Base-by-base conservation (phyloP, 2,329 filamentous ascomycete genomes). In the Exophiala xenobiotica region DNA sequence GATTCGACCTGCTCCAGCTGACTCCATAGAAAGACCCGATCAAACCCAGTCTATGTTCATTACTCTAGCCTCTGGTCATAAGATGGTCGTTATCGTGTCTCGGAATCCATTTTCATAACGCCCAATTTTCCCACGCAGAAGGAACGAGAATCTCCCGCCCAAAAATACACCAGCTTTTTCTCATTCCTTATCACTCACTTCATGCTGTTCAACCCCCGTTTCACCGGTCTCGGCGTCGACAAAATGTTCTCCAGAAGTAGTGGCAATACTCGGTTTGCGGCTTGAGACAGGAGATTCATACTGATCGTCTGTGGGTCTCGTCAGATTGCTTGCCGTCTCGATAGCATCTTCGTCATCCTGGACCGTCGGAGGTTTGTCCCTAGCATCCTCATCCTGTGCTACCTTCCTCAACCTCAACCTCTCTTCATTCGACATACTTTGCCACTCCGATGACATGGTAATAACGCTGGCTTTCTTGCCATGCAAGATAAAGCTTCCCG, bases 391-490 rank as follows among this genome's bases (percentile, higher is more conserved):
- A 1, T 44, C 49, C 14, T 42, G 22, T 24, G 31, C 48, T n/a
- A 33, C 51, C 26, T 73, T 87, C 48, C 84, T 79, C 42, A 85
- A 74, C 51, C 83, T 81, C 35, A 89, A 72, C 29, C 85, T 82
- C 63, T 91, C 87, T 54, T 92, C 88, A 0, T 83, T 78, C 1
- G 85, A 79, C 70, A 91, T 82, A 53, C 80, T 86, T 63, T 92
- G 86, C 74, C 96, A 85, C 62, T 96, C 92, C n/a, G 85, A 84
- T 6, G 91, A 90, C 66, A 99, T 95, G n/a, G 89, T 95, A 61
- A 99, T 89, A 49, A 99, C 88, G 1, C 90, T 96, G 2, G 93
- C 93, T 70, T 99, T 97, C 75, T 97, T 99, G 54, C 93, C 92
- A 65, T 99, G 93, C 3, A 99, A 85, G 3, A 93, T 95, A 68